Percentiles rank a stretch among this genome's conserved stretches.
Evolutionary conservation across 208 protist species (phyloP).

Genomic region (Trypanosoma platydactyli): DNA sequence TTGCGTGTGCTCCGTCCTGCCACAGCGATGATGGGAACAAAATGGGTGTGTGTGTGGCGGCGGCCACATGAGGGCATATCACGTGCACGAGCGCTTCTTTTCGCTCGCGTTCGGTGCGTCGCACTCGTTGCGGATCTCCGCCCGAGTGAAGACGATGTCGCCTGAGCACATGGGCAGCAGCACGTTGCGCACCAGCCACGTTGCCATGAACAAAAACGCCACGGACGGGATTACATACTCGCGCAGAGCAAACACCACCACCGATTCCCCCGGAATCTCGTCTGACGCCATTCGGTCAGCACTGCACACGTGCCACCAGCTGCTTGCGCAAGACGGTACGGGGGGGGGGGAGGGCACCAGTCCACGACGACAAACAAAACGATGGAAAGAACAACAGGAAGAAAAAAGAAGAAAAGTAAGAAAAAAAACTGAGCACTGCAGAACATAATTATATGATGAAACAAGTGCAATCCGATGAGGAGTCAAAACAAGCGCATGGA

Average conservation of each 20-base stretch:
- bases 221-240: slow-evolving; percentile 66
- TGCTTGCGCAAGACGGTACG: neutral
- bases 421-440: neutral
- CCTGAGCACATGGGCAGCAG: slow-evolving; percentile 43
- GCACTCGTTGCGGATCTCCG: neutral
- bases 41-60: no score
- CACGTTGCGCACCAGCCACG: slow-evolving; percentile 47
- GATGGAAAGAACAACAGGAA: slow-evolving; percentile 6
- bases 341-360: neutral
- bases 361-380: neutral
- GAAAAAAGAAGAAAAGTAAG: slow-evolving; percentile 9
- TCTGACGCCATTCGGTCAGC: slow-evolving; percentile 1
- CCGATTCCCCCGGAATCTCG: slow-evolving; percentile 31
- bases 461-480: no score
- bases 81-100: no score
- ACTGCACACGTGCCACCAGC: no score
- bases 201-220: slow-evolving; percentile 46
- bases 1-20: no score
- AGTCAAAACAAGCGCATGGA: no score
- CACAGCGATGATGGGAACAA: no score
- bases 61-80: no score
- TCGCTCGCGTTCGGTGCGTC: no score
- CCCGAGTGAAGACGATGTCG: slow-evolving; percentile 31
- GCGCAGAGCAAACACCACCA: slow-evolving; percentile 41
- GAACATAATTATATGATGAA: no score